Evolutionary conservation across 2,329 filamentous ascomycete species (phyloP), one percentile per base, ranked within the genome.

Genomic region (Aspergillus japonicus): DNA sequence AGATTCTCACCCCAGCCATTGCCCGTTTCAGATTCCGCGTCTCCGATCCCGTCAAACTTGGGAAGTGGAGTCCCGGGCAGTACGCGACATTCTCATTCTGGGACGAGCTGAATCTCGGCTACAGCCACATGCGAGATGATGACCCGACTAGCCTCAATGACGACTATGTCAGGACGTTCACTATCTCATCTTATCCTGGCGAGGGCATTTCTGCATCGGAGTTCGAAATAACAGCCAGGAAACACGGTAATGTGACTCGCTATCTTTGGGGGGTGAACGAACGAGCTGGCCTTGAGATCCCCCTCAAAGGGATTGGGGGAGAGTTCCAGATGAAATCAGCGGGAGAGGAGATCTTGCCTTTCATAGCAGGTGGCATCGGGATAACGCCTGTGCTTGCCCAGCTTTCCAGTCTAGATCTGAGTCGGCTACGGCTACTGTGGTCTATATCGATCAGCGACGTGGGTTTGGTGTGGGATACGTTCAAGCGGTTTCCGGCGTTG

Each of bases 81-180:
- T 91, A 95, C 74, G 84, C 90, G 19, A 92, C 90, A 1, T 75
- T 96, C 2, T 87, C 90, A 61, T 92, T 96, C 68, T 80, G 82
- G 12, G 73, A 80, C 0, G 87, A 93, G 67, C 78, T 96, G 1
- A 86, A 89, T 63, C 73, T 81, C 11, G 92, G 92, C 0, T 96
- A 92, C 73, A 85, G 83, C 52, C 92, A 96, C 71, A 96, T 96
- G 92, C 81, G 87, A 2, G 88, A 96, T 63, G 86, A 89, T 59
- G 91, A 96, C 65, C 92, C 92, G 5, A 82, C 83, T 64, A 90
- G 87, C 66, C 73, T 96, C 16, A 96, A 96, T 67, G 92, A 96
- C 70, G 91, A 96, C 71, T 93, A 86, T 62, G 80, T 95, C 4
- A 81, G 92, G 29, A 96, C 91, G 0, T 96, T 96, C 69, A 96